A percentile compares a stretch with the other conserved stretches of the same genome.
These are phyloP conservation scores for Salvia miltiorrhiza DNA, from an alignment of 257 asterid species.

Conservation along the genomic window DNA sequence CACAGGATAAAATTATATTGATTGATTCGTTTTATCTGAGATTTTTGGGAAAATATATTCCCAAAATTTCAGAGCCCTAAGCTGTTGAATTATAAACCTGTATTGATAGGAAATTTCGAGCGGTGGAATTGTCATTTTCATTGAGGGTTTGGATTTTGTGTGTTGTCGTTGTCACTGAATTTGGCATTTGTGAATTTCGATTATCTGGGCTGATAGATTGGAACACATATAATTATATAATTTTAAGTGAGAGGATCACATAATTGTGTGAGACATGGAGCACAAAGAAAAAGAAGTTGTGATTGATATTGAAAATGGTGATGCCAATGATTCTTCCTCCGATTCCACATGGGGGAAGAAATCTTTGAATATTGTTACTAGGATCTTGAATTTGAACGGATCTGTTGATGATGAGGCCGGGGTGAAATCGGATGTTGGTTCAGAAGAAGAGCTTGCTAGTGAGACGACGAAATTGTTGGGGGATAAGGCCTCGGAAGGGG, in stretches of 20 bases:
- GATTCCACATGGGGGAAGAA: constrained; percentile 16
- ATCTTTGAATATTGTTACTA: constrained; percentile 32
- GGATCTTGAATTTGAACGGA: constrained; percentile 27
- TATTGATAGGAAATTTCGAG: neutral
- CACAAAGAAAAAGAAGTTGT: constrained; percentile 25
- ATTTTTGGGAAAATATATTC: constrained; percentile 23
- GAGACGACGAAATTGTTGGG: constrained; percentile 24
- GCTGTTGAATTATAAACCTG: neutral
- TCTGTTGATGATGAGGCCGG: constrained; percentile 1
- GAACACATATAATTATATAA: neutral
- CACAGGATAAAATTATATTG: constrained; percentile 27
- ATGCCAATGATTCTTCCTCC: constrained; percentile 5
- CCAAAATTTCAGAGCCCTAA: constrained; percentile 23
- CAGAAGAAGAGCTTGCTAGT: neutral
- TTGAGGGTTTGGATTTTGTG: constrained; percentile 6
- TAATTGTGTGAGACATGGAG: constrained; percentile 34
- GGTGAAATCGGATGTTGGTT: neutral
- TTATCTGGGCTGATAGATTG: neutral
- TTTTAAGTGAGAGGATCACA: constrained; percentile 10
- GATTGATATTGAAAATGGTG: constrained; percentile 42
- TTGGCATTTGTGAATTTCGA: neutral
- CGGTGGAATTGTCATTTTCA: neutral
- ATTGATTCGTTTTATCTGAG: constrained; percentile 1
- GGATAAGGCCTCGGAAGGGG: constrained; percentile 24
- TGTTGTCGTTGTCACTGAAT: neutral